Conservation (phyloP, 768 basidiomycete genomes). For the Xerocomus potaroensis region DNA sequence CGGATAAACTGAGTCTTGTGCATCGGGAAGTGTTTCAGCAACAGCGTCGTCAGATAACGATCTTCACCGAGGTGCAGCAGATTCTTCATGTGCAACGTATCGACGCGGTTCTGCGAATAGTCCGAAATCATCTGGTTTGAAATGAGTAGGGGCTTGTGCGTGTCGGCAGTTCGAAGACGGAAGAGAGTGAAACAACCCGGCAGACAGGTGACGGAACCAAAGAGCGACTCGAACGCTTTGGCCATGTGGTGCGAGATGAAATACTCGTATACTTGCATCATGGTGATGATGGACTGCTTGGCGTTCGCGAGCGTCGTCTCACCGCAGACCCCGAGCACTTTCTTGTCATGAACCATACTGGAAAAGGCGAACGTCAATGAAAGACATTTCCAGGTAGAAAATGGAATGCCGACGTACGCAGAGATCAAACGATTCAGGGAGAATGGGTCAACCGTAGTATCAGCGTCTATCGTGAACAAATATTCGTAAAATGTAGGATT, state of each 20-base stretch:
- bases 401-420: slow-evolving; percentile 54
- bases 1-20: slow-evolving; percentile 95
- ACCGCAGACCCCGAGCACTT: slow-evolving; percentile 90
- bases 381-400: background rate
- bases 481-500: slow-evolving; percentile 99
- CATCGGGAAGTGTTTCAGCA: slow-evolving; percentile 91
- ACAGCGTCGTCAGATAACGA: slow-evolving; percentile 93
- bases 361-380: background rate
- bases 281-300: slow-evolving; percentile 92
- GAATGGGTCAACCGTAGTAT: slow-evolving; percentile 87
- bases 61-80: slow-evolving; percentile 97
- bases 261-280: slow-evolving; percentile 99
- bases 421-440: slow-evolving; percentile 90
- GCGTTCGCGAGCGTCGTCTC: slow-evolving; percentile 92
- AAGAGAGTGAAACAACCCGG: slow-evolving; percentile 99
- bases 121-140: slow-evolving; percentile 87
- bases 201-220: slow-evolving; percentile 97
- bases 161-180: slow-evolving; percentile 90
- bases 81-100: slow-evolving; percentile 99
- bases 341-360: slow-evolving; percentile 97
- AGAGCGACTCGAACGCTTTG: slow-evolving; percentile 95
- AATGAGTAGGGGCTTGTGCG: slow-evolving; percentile 91
- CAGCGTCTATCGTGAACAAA: slow-evolving; percentile 88
- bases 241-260: slow-evolving; percentile 99
- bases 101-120: slow-evolving; percentile 94